Evolutionary conservation across 2,329 filamentous ascomycete species (phyloP), one percentile per base, ranked within the genome.

Genomic region (Paraphaeosphaeria sporulosa): DNA sequence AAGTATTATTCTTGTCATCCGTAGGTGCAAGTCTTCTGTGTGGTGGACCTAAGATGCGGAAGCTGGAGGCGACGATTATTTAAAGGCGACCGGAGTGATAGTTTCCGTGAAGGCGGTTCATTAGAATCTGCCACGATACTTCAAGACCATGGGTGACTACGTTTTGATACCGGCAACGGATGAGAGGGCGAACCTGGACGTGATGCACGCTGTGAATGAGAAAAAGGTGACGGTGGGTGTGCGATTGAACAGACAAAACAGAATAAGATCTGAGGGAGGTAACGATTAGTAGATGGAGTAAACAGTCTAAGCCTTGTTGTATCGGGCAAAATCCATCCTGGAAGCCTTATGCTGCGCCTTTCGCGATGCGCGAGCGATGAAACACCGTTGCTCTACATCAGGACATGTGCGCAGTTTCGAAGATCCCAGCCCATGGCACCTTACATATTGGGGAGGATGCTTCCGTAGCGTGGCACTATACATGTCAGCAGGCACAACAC

Each of bases 401-500:
- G 27, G 30, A 25, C 42, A 47, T 46, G 52, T 55, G 52, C 40
- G 27, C 12, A 30, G 42, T 46, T 46, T 17, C 32, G 27, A 46
- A 32, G 40, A 38, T 55, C 19, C 52, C 42, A 30, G 36, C 7
- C n/a, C 40, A 55, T 47, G 27, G 27, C 52, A 55, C 52, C 52
- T 55, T 55, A 47, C 42, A 30, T 38, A 36, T 47, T 38, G 40
- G 52, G 52, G 19, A 30, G 17, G 12, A 27, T 3, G 9, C 34
- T 55, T 6, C 40, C 40, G 52, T 55, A 55, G 52, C 52, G 52
- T 55, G 42, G 52, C 52, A 19, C 52, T 46, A 55, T 36, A 27
- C 52, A 55, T 55, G 52, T 55, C 52, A 55, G 40, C 52, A 36
- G 27, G 42, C 32, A 43, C 32, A 44, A 23, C 8, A 19, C 38